Evolutionary conservation across 345 rosid genomes (phyloP), one percentile per base, ranked within the genome.

Genomic region (Eucalyptus grandis): DNA sequence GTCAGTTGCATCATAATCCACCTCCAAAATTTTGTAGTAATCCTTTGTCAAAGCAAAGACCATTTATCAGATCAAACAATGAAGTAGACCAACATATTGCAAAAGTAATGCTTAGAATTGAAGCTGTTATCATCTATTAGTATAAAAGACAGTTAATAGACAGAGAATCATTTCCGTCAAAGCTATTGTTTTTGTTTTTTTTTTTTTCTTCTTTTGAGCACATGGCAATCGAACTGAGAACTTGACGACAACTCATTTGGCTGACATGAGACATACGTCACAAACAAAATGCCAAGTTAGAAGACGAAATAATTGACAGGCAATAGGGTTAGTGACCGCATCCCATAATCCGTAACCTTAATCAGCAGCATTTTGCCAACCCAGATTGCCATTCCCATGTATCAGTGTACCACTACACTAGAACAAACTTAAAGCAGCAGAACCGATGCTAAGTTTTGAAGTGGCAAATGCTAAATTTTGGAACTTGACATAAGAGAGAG

Each of bases 1-100:
- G 47, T 96, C 98, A 54, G 96, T 95, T 90, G 98, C 98, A 90
- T 96, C 98, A 92, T 96, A 96, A 90, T 96, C 98, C 85, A 96
- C 95, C 88, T 94, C 95, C 91, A 96, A 91, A 87, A 96, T 92
- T 92, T 96, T 96, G 93, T 96, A 96, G 93, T 95, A 95, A 91
- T 96, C 98, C 98, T 96, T 83, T 43, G n/a, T 86, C 15, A 14
- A 86, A 86, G 67, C 88, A 89, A 40, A 77, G 85, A 77, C 26
- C 30, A 77, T 40, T 77, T 77, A 47, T 77, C 47, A 77, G 85
- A 77, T 77, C 85, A 77, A 77, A 40, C 47, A 40, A 77, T 77
- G 9, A 77, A 40, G 85, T 40, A 40, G 85, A 40, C 47, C 85
- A 40, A 77, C 1, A 22, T 40, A 40, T 77, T 21, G 5, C 47